phyloP scores from a whole-genome alignment of 352 stramenopile genomes.

The Halophytophthora batemanensis region DNA sequence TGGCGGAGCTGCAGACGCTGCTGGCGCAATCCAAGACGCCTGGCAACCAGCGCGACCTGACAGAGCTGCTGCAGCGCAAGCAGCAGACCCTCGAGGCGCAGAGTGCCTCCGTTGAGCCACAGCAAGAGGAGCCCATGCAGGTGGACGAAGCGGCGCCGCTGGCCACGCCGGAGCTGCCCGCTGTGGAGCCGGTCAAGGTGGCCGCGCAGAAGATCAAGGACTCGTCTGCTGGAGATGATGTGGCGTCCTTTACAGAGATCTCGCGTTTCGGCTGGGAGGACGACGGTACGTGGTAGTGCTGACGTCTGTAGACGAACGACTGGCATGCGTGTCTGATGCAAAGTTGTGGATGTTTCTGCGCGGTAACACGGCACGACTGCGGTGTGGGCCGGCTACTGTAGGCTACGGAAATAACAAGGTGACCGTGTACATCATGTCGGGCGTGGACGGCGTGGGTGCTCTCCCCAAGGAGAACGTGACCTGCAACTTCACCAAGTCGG shows the following conservation, averaged over 20 bases:
- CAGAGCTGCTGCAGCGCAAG: conserved; percentile 57
- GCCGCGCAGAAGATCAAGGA: conserved; percentile 18
- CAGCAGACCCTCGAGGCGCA: conserved; percentile 38
- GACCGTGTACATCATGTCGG: conserved; percentile 78
- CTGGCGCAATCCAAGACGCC: conserved; percentile 45
- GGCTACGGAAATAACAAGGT: conserved; percentile 87
- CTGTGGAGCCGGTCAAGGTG: conserved; percentile 25
- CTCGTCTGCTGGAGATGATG: conserved; percentile 24
- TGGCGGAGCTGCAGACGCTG: conserved; percentile 66
- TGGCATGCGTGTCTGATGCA: not conserved
- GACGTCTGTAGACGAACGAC: not conserved
- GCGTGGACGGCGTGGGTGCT: conserved; percentile 71
- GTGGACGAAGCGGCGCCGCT: conserved; percentile 8
- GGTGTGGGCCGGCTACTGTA: conserved; percentile 10
- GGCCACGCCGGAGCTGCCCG: conserved; percentile 9
- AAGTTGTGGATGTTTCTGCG: not conserved
- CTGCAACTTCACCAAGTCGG: conserved; percentile 76
- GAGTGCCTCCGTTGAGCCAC: conserved; percentile 5
- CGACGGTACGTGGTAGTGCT: conserved; percentile 33
- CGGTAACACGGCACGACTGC: too few relatives aligned
- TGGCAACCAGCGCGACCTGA: conserved; percentile 64
- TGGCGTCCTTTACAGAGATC: conserved; percentile 78
- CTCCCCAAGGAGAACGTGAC: conserved; percentile 69
- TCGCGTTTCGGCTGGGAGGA: conserved; percentile 86
- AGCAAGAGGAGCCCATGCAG: conserved; percentile 21